Evolutionary conservation across 2,329 filamentous ascomycete species (phyloP).

Genomic region (Akanthomyces dipterigenus): DNA sequence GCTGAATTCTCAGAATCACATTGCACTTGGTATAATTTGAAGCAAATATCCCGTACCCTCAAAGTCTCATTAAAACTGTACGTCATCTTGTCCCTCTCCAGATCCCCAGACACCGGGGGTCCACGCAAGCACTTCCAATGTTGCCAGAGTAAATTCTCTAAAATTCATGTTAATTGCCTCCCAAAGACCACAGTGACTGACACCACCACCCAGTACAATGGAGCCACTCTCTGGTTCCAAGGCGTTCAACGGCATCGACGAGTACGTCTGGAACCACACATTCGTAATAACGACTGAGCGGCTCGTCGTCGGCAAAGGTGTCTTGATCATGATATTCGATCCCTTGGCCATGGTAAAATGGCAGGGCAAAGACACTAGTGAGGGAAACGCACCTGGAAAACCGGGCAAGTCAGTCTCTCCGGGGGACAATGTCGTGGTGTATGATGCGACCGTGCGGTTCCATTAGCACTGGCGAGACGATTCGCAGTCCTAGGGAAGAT

Average conservation of each 20-base stretch:
- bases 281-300: neutral
- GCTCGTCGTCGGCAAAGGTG: neutral
- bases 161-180: neutral
- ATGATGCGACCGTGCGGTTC: conserved; percentile 6
- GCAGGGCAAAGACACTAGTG: neutral
- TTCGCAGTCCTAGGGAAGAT: neutral
- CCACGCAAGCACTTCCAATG: neutral
- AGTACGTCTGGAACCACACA: conserved; percentile 6
- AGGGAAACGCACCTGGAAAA: neutral
- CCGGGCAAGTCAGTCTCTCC: neutral
- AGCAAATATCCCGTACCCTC: neutral
- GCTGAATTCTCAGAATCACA: neutral
- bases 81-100: neutral
- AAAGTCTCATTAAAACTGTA: neutral
- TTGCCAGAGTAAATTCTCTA: neutral
- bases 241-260: conserved; percentile 2
- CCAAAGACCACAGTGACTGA: neutral
- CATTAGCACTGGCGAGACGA: neutral
- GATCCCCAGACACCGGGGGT: neutral
- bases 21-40: neutral
- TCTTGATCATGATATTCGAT: conserved; percentile 6
- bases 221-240: neutral
- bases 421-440: neutral
- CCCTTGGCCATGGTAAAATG: neutral
- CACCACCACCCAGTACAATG: neutral